A percentile compares a stretch with the other conserved stretches of the same genome.
Evolutionary conservation across 2,329 filamentous ascomycete genomes (phyloP).

Genomic region (Alternaria hordeiaustralica): DNA sequence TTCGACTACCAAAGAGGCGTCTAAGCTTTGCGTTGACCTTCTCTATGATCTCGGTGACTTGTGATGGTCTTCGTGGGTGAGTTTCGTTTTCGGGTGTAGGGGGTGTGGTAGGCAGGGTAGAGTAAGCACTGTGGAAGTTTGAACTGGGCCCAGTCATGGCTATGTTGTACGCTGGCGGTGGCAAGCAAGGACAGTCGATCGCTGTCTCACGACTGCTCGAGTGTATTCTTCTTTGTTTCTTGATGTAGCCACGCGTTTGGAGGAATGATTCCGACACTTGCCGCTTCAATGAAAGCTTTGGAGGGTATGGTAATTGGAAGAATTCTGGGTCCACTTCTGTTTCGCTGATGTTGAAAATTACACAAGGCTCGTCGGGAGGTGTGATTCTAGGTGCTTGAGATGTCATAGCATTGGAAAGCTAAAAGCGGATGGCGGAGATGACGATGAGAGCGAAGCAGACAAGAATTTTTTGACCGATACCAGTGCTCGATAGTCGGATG

Average conservation of each 20-base stretch:
- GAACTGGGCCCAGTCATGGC: conserved; percentile 4
- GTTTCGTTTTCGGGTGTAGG: background rate
- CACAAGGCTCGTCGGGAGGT: background rate
- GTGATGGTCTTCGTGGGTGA: background rate
- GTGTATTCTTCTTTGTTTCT: conserved; percentile 2
- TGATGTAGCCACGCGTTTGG: background rate
- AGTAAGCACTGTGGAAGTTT: background rate
- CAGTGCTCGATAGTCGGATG: background rate
- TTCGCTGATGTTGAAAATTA: background rate
- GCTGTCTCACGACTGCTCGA: background rate
- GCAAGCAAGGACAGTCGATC: background rate
- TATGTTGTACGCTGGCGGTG: background rate
- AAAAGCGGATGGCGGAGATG: background rate
- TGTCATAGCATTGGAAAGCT: background rate
- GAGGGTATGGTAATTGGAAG: background rate
- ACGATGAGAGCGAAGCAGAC: background rate
- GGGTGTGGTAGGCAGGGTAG: conserved; percentile 1
- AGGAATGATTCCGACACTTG: conserved; percentile 2
- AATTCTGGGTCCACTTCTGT: background rate
- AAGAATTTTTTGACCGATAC: background rate
- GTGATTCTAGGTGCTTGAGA: background rate
- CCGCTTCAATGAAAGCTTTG: background rate
- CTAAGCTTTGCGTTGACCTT: conserved; percentile 1
- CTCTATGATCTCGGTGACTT: conserved; percentile 7
- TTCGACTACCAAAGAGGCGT: conserved; percentile 7